Evolutionary conservation across 2,329 filamentous ascomycete genomes (phyloP).

Genomic region (Beauveria sp.): DNA sequence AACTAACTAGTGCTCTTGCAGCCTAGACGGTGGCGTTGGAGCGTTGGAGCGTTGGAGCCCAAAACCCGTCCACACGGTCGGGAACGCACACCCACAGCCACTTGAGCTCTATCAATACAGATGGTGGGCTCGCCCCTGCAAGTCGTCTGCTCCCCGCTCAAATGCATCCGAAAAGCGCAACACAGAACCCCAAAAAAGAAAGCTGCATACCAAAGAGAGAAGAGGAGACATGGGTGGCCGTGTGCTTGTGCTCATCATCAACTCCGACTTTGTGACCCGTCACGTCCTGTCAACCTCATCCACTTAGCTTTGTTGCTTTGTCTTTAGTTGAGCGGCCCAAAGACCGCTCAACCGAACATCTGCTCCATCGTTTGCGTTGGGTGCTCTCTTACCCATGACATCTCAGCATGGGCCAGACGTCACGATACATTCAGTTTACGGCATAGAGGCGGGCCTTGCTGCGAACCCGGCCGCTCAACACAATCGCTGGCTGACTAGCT

Average conservation of each 20-base stretch:
- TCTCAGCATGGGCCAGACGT: neutral
- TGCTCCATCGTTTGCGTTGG: neutral
- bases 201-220: slow-evolving; percentile 10
- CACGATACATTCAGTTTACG: neutral
- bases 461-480: neutral
- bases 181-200: slow-evolving; percentile 12
- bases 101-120: neutral
- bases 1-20: neutral
- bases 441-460: neutral
- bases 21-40: slow-evolving; percentile 8
- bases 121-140: slow-evolving; percentile 6
- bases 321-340: neutral
- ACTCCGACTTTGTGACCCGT: neutral
- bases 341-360: neutral
- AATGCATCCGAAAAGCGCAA: slow-evolving; percentile 12
- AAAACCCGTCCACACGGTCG: slow-evolving; percentile 11
- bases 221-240: slow-evolving; percentile 9
- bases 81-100: slow-evolving; percentile 7
- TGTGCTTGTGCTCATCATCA: neutral
- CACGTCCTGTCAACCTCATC: neutral
- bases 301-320: neutral
- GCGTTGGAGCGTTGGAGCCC: slow-evolving; percentile 9
- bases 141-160: slow-evolving; percentile 7
- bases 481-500: neutral
- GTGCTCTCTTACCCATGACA: neutral